Evolutionary conservation across 2,329 filamentous ascomycete species (phyloP), one percentile per base, ranked within the genome.

Genomic region (Nemania sp.): DNA sequence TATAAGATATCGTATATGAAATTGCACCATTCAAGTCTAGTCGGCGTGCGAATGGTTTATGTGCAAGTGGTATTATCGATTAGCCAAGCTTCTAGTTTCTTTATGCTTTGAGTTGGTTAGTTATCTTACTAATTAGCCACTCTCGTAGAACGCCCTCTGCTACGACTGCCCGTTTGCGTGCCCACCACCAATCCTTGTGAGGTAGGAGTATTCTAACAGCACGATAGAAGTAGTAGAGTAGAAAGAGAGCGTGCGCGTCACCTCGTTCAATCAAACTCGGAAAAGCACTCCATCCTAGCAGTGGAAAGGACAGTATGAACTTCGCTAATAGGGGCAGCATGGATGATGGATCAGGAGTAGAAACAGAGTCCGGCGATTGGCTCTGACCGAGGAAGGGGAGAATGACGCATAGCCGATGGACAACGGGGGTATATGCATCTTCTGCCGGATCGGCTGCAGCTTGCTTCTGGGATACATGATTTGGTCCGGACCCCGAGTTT

Each of bases 161-260:
- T n/a, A 57, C 49, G 35, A 15, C 49, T 20, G 65, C 60, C 24
- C 65, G 53, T 18, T 47, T 64, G 10, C 59, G 61, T 35, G 65
- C 65, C 65, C 65, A 67, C 65, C 65, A 67, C 60, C 61, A 67
- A 32, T 59, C 35, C 3, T 49, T 27, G 0, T 41, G 26, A 7
- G 47, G 22, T 18, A 67, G 38, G 38, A 67, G 54, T 32, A 64
- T 60, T 15, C 60, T 59, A 2, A 56, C 65, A 3, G 60, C 53
- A 27, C 65, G 65, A 24, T 67, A 67, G 29, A 67, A 67, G 29
- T 67, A 61, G 24, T 64, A 67, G 18, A 67, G 65, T 10, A 67
- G 26, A 38, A 67, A 63, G 29, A 67, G 65, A 35, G 61, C 65
- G 43, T 67, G 65, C 2, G 47, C 20, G 13, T 67, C 65, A 13